phyloP scores from a whole-genome alignment of 2,329 filamentous ascomycete genomes.

The Knoxdaviesia capensis region DNA sequence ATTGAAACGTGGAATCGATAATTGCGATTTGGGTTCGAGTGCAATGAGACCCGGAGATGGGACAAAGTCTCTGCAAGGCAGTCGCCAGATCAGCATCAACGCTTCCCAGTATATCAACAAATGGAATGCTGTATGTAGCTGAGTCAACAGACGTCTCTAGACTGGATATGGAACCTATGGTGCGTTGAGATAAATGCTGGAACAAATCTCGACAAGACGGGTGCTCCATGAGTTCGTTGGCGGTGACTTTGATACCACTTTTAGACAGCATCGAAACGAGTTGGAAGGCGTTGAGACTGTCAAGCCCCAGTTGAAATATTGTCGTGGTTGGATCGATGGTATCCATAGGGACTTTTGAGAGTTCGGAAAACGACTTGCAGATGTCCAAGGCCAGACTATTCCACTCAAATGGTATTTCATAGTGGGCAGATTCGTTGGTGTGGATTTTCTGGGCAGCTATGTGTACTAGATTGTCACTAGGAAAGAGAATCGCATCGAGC shows the following conservation, averaged over 20 bases:
- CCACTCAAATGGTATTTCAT: neutral
- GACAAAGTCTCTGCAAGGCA: too few species aligned
- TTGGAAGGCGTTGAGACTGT: slow-evolving; percentile 76
- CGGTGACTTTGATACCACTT: slow-evolving; percentile 35
- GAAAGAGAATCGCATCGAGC: too few species aligned
- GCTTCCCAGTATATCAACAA: too few species aligned
- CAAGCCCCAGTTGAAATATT: slow-evolving; percentile 74
- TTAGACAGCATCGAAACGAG: slow-evolving; percentile 48
- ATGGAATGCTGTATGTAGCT: too few species aligned
- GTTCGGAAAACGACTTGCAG: slow-evolving; percentile 31
- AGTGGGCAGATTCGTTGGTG: neutral
- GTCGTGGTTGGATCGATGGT: slow-evolving; percentile 42
- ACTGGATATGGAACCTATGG: too few species aligned
- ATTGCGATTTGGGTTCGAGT: too few species aligned
- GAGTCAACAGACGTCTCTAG: too few species aligned
- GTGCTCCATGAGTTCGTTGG: slow-evolving; percentile 54
- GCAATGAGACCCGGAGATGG: too few species aligned
- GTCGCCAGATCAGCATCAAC: too few species aligned
- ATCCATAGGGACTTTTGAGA: slow-evolving; percentile 30
- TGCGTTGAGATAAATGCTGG: too few species aligned
- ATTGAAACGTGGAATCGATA: too few species aligned
- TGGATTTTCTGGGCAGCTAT: slow-evolving; percentile 6
- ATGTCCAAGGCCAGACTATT: slow-evolving; percentile 27
- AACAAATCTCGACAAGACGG: slow-evolving; percentile 18
- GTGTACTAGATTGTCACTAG: too few species aligned